Evolutionary conservation across 2,329 filamentous ascomycete species (phyloP).

Genomic region (Gaeumannomyces sp.): DNA sequence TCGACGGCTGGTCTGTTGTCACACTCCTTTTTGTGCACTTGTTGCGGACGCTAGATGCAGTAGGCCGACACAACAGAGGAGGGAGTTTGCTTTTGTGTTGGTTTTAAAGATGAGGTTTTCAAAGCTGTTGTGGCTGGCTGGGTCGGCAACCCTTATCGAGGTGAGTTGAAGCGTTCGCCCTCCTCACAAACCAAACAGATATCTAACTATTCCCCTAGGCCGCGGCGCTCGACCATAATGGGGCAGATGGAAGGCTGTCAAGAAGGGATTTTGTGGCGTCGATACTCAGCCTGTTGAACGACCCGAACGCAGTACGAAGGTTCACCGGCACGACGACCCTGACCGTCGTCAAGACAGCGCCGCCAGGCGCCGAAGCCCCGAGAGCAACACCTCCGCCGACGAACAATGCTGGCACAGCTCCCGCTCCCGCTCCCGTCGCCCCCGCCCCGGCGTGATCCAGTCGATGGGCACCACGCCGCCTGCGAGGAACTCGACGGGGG

Average conservation of each 20-base stretch:
- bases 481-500: not conserved
- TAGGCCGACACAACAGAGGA: slow-evolving; percentile 3
- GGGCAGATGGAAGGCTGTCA: not conserved
- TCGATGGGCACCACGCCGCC: not conserved
- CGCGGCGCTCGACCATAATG: slow-evolving; percentile 6
- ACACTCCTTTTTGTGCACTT: slow-evolving; percentile 5
- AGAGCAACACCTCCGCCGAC: not conserved
- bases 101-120: slow-evolving; percentile 8
- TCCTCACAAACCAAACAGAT: not conserved
- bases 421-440: no score
- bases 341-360: not conserved
- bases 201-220: not conserved
- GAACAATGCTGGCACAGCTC: not conserved
- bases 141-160: slow-evolving; percentile 5
- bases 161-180: not conserved
- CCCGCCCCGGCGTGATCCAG: not conserved
- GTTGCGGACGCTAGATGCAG: slow-evolving; percentile 7
- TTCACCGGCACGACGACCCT: not conserved
- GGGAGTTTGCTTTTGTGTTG: slow-evolving; percentile 6
- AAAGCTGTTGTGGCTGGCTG: slow-evolving; percentile 1
- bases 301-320: not conserved
- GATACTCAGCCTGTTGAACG: not conserved
- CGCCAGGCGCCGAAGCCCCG: not conserved
- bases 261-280: not conserved
- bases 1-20: slow-evolving; percentile 8